Percentiles rank a stretch among this genome's conserved stretches.
These are phyloP conservation scores for Eucalyptus pauciflora DNA, from an alignment of 345 rosid species.

Conservation along the genomic window DNA sequence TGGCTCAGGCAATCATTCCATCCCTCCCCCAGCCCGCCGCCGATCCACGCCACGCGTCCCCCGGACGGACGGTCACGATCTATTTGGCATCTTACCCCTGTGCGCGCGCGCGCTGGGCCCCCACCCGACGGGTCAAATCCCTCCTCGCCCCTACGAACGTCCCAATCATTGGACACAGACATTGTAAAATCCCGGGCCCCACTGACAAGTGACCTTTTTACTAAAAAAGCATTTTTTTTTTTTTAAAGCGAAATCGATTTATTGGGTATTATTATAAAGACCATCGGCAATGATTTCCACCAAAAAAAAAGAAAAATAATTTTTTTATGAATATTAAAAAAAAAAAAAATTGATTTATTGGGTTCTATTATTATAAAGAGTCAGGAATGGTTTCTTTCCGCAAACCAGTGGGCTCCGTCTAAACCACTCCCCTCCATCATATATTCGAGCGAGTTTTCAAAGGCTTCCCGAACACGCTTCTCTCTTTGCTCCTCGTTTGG, in stretches of 20 bases:
- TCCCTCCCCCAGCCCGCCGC: neutral
- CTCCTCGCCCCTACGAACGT: neutral
- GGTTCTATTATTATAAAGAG: neutral
- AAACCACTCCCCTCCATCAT: neutral
- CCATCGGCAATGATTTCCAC: neutral
- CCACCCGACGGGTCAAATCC: neutral
- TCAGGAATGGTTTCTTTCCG: neutral
- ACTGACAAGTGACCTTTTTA: neutral
- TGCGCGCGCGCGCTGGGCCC: neutral
- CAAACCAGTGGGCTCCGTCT: constrained; percentile 19
- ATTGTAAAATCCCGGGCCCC: neutral
- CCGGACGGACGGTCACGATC: neutral
- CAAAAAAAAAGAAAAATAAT: too few species aligned
- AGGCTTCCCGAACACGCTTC: neutral
- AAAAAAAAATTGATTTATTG: neutral
- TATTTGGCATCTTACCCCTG: neutral
- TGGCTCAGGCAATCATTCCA: neutral
- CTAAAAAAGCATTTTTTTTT: neutral
- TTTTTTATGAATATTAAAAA: neutral
- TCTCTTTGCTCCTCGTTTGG: neutral
- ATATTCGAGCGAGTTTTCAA: constrained; percentile 23
- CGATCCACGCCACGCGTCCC: neutral
- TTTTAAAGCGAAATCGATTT: neutral
- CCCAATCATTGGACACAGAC: constrained; percentile 25
- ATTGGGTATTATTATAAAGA: neutral